phyloP scores from a whole-genome alignment of 805 yeast species.

The Candida jianshihensis region DNA sequence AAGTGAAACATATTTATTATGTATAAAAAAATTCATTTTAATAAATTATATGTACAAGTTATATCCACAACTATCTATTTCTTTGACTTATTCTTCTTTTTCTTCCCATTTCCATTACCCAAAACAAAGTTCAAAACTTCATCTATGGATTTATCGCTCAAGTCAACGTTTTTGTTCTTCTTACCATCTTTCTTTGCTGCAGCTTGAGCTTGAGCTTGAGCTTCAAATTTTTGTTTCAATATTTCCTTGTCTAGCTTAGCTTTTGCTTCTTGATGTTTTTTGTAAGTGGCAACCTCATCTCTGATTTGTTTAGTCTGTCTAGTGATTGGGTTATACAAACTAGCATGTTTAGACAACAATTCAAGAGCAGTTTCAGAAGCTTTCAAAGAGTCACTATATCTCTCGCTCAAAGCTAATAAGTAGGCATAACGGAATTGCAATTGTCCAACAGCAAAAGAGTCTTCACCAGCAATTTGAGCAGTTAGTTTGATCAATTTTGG shows the following conservation, averaged over 20 bases:
- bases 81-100: slow-evolving; percentile 16
- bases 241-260: slow-evolving; percentile 26
- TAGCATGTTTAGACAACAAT: slow-evolving; percentile 50
- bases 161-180: slow-evolving; percentile 35
- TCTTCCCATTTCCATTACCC: slow-evolving; percentile 37
- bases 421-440: slow-evolving; percentile 66
- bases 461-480: slow-evolving; percentile 44
- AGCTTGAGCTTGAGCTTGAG: slow-evolving; percentile 9
- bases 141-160: slow-evolving; percentile 61
- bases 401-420: slow-evolving; percentile 43
- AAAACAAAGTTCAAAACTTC: slow-evolving; percentile 68
- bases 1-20: too few species aligned
- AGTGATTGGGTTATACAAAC: slow-evolving; percentile 62
- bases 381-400: slow-evolving; percentile 49
- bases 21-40: too few species aligned
- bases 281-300: slow-evolving; percentile 44
- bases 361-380: slow-evolving; percentile 49
- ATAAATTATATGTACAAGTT: not conserved
- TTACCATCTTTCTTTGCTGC: slow-evolving; percentile 4
- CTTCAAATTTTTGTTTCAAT: slow-evolving; percentile 31
- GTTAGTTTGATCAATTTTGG: slow-evolving; percentile 47
- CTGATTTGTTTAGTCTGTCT: slow-evolving; percentile 63
- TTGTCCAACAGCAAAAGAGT: slow-evolving; percentile 55
- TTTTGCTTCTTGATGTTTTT: slow-evolving; percentile 38
- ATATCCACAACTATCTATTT: not conserved